Conservation (phyloP, 2,329 filamentous ascomycete species). For the Bipolaris cookei region DNA sequence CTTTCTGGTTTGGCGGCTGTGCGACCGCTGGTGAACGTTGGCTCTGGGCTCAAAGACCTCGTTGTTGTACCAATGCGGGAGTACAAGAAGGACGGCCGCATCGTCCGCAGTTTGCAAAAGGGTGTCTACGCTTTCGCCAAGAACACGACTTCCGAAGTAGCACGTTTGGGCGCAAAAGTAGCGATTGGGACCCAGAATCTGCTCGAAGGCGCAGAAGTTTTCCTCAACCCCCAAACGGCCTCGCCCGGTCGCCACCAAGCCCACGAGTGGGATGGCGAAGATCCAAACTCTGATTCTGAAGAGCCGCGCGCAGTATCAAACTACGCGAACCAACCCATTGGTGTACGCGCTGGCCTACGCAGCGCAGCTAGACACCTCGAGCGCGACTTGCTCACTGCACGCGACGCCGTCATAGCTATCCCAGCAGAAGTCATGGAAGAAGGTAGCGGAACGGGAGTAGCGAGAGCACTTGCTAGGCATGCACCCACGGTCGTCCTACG, state of each 20-base stretch:
- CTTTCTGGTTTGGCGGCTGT: conserved; percentile 88
- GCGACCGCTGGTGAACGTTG: conserved; percentile 89
- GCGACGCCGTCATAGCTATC: conserved; percentile 92
- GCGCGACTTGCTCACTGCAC: conserved; percentile 82
- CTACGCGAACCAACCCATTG: conserved; percentile 92
- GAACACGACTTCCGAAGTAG: conserved; percentile 92
- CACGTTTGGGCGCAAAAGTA: conserved; percentile 90
- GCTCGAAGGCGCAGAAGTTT: conserved; percentile 83
- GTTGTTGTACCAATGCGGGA: conserved; percentile 89
- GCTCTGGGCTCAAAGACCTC: conserved; percentile 82
- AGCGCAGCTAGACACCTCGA: conserved; percentile 83
- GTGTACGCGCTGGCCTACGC: conserved; percentile 82
- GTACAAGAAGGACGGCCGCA: conserved; percentile 90
- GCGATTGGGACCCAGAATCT: conserved; percentile 95
- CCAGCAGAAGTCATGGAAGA: conserved; percentile 91
- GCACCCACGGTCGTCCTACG: conserved; percentile 93
- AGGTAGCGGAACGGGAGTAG: conserved; percentile 78
- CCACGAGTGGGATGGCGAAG: conserved; percentile 58
- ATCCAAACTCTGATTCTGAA: conserved; percentile 69
- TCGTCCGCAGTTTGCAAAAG: conserved; percentile 90
- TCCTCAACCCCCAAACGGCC: conserved; percentile 61
- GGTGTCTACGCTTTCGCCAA: conserved; percentile 88
- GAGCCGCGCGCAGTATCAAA: conserved; percentile 81
- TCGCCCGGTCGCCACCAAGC: conserved; percentile 28
- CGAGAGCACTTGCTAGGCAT: conserved; percentile 76